Base-by-base conservation (phyloP, 2,329 filamentous ascomycete genomes). In the Microsporum ferrugineum region DNA sequence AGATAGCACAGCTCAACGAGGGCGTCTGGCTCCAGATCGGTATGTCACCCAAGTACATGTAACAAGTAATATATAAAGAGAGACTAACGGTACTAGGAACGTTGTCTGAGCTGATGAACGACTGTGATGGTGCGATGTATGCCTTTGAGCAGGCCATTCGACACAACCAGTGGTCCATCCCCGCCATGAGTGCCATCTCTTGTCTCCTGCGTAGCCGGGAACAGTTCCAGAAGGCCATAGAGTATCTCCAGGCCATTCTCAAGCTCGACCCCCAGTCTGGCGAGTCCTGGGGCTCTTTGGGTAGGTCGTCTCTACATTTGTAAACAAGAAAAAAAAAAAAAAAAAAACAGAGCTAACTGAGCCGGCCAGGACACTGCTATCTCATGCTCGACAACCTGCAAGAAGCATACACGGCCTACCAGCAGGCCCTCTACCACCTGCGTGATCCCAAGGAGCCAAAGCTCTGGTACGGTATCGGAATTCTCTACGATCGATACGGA, bases 371-470 rank as follows among this genome's bases (percentile, higher is more conserved):
- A n/a, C 94, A 97, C 73, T 97, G 94, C 77, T 95, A 92, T 72
- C 80, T 99, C 31, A 99, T 99, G 94, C 95, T 96, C 84, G 94
- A 99, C 71, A 92, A 96, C 70, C 77, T 97, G 38, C 94, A 97
- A 75, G 91, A 97, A 71, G 94, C 94, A 0, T 99, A 99, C 70
- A 89, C 89, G 36, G 91, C 94, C 0, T 99, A 99, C 72, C 94
- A 99, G 73, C 90, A 95, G 72, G 94, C 94, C 4, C 78, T 97
- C 5, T 92, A 96, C 65, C 92, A 97, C 74, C 80, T 99, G 45
- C 85, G 88, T 57, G 92, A 96, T 72, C 91, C 92, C 1, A 97
- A 96, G 83, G 94, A 99, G 70, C 94, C 94, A 2, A 96, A 96
- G 76, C 81, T 99, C 8, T 99, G 94, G 94, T 99, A 99, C 70